These are phyloP conservation scores for Trifolium dubium DNA, from an alignment of 306 rosid species.

Conservation along the genomic window DNA sequence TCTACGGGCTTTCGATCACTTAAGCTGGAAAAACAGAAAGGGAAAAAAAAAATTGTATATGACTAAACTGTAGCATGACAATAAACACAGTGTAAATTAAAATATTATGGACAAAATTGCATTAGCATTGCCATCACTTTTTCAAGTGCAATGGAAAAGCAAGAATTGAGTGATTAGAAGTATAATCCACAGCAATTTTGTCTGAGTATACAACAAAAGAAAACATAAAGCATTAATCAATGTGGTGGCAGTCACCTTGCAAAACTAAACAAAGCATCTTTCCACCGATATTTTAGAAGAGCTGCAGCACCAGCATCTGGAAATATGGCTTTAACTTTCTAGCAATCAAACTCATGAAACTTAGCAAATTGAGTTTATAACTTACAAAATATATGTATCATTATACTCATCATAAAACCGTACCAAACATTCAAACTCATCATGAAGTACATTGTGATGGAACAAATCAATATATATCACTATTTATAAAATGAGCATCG, in stretches of 20 bases:
- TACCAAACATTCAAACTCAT: conserved; percentile 1
- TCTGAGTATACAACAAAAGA: conserved; percentile 14
- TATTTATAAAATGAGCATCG: conserved; percentile 34
- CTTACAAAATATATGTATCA: conserved; percentile 23
- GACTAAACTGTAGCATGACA: conserved; percentile 24
- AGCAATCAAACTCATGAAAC: conserved; percentile 49
- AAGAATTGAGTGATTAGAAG: conserved; percentile 28
- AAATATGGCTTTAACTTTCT: conserved; percentile 92
- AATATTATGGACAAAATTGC: background rate
- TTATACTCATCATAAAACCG: conserved; percentile 11
- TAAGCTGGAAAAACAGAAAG: conserved; percentile 60
- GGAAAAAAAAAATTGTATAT: conserved; percentile 14
- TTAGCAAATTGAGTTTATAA: conserved; percentile 39
- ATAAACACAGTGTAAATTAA: background rate
- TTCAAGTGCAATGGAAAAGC: conserved; percentile 25
- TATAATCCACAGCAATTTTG: conserved; percentile 2
- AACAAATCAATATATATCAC: conserved; percentile 21
- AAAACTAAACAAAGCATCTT: conserved; percentile 78
- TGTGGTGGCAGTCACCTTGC: conserved; percentile 66
- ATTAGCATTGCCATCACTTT: conserved; percentile 36
- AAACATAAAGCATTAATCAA: conserved; percentile 16
- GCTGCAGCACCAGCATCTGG: conserved; percentile 99
- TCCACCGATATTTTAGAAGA: conserved; percentile 86
- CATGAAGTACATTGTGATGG: conserved; percentile 29
- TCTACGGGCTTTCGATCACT: conserved; percentile 86